A percentile compares a stretch with the other conserved stretches of the same genome.
These are phyloP conservation scores for Pezicula radicicola DNA, from an alignment of 2,329 filamentous ascomycete species.

Conservation along the genomic window DNA sequence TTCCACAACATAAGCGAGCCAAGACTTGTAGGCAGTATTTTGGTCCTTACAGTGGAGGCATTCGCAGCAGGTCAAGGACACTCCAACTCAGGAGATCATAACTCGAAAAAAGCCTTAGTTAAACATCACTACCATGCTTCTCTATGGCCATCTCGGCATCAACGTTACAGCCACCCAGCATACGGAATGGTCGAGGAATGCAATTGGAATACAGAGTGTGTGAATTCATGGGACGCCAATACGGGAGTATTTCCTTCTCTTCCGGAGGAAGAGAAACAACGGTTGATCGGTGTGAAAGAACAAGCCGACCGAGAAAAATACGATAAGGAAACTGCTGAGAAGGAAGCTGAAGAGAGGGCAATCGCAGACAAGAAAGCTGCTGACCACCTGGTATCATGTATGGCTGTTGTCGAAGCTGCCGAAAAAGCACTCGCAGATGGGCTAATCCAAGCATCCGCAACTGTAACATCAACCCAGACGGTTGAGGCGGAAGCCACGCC, in stretches of 20 bases:
- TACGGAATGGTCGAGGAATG: slow-evolving; percentile 67
- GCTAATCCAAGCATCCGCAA: too few species aligned
- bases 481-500: too few species aligned
- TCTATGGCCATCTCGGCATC: slow-evolving; percentile 64
- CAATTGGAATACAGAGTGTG: slow-evolving; percentile 64
- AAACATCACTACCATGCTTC: slow-evolving; percentile 73
- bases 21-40: slow-evolving; percentile 56
- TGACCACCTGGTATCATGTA: neutral
- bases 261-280: slow-evolving; percentile 54
- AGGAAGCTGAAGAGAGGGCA: slow-evolving; percentile 3
- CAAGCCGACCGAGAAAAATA: neutral
- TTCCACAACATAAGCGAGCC: slow-evolving; percentile 66
- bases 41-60: slow-evolving; percentile 66
- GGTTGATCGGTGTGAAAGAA: slow-evolving; percentile 14
- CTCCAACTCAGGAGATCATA: slow-evolving; percentile 66
- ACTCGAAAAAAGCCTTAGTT: slow-evolving; percentile 59
- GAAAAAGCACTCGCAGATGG: too few species aligned
- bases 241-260: slow-evolving; percentile 55
- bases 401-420: too few species aligned
- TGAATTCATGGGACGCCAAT: slow-evolving; percentile 61
- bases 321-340: slow-evolving; percentile 11
- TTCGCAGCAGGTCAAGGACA: slow-evolving; percentile 70
- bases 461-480: too few species aligned
- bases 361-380: neutral
- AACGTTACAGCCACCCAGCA: slow-evolving; percentile 61